Conservation (phyloP, 2,329 filamentous ascomycete species). For the Fusarium fracticaudum region DNA sequence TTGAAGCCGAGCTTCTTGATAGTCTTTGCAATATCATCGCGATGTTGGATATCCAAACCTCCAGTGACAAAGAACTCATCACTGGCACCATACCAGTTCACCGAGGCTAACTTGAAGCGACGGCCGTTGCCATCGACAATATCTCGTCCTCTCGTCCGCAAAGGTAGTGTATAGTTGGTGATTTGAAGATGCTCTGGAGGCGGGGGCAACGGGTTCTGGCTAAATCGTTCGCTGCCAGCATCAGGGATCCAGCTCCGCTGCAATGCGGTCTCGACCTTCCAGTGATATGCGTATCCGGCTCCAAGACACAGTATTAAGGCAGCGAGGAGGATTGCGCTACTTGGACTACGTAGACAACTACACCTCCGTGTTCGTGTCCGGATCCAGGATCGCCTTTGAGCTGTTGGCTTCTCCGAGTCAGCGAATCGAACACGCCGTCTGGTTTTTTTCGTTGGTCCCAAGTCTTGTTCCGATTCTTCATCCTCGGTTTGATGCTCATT, state of each 20-base stretch:
- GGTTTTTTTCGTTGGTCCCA: neutral
- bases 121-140: slow-evolving; percentile 66
- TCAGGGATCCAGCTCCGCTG: slow-evolving; percentile 61
- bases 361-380: slow-evolving; percentile 11
- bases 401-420: slow-evolving; percentile 5
- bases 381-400: neutral
- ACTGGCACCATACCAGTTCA: slow-evolving; percentile 78
- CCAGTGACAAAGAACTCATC: slow-evolving; percentile 73
- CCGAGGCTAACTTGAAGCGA: slow-evolving; percentile 69
- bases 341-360: slow-evolving; percentile 21
- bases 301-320: slow-evolving; percentile 40
- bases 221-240: slow-evolving; percentile 56
- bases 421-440: slow-evolving; percentile 11
- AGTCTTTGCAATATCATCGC: slow-evolving; percentile 66
- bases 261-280: slow-evolving; percentile 56
- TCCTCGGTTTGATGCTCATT: neutral
- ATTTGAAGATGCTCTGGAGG: slow-evolving; percentile 57
- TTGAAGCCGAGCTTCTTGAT: slow-evolving; percentile 74
- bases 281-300: slow-evolving; percentile 53
- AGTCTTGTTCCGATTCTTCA: neutral
- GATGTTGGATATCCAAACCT: slow-evolving; percentile 71
- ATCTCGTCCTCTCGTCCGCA: slow-evolving; percentile 67
- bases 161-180: slow-evolving; percentile 62
- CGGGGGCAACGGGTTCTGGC: slow-evolving; percentile 57
- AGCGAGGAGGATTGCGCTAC: slow-evolving; percentile 50